Percentiles rank a stretch among this genome's conserved stretches.
Conservation (phyloP, 2,329 filamentous ascomycete genomes). For the Annulohypoxylon truncatum region DNA sequence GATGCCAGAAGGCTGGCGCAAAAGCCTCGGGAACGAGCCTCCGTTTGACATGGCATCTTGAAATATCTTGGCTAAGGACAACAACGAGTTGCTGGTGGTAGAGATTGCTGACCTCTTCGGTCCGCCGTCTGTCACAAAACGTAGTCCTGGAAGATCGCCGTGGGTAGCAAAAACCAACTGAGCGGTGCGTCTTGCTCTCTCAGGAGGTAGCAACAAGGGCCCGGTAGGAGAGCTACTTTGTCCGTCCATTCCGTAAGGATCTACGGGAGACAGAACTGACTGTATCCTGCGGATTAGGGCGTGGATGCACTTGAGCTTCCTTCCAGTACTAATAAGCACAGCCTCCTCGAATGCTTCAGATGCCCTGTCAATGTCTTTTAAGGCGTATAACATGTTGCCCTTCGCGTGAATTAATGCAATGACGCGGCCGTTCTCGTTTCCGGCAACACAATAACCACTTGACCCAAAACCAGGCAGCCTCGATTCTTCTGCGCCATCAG, state of each 20-base stretch:
- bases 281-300: constrained; percentile 84
- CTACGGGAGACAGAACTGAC: constrained; percentile 69
- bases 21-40: constrained; percentile 63
- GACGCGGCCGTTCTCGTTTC: constrained; percentile 90
- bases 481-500: constrained; percentile 28
- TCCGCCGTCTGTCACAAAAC: constrained; percentile 75
- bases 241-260: constrained; percentile 49
- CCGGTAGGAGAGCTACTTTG: constrained; percentile 55
- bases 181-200: constrained; percentile 84
- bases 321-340: constrained; percentile 86
- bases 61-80: constrained; percentile 97
- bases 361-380: constrained; percentile 83
- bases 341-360: constrained; percentile 95
- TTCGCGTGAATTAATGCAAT: constrained; percentile 96
- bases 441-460: constrained; percentile 87
- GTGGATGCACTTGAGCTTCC: constrained; percentile 75
- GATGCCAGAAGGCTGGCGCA: constrained; percentile 78
- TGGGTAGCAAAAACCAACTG: constrained; percentile 81
- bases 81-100: constrained; percentile 93
- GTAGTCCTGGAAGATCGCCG: constrained; percentile 83
- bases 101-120: constrained; percentile 84
- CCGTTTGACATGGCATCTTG: constrained; percentile 92
- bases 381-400: constrained; percentile 95
- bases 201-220: constrained; percentile 83
- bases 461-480: constrained; percentile 69